A percentile compares a stretch with the other conserved stretches of the same genome.
Evolutionary conservation across 176 grass and related monocot genomes (phyloP).

Genomic region (Avena atlantica): DNA sequence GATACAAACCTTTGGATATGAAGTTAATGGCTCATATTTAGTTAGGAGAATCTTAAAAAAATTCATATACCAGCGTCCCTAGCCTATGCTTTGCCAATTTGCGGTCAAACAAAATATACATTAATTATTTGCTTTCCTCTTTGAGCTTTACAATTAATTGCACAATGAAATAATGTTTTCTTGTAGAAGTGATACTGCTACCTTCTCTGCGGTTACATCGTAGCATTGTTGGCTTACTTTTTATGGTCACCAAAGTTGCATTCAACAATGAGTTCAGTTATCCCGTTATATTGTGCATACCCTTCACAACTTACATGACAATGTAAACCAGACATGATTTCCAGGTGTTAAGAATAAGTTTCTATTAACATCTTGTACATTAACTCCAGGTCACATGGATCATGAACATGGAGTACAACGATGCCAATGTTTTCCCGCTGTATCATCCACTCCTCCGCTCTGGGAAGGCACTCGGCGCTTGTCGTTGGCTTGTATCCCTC

Average conservation of each 20-base stretch:
- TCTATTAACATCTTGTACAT: neutral
- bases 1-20: neutral
- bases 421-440: neutral
- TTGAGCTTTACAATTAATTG: neutral
- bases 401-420: slow-evolving; percentile 43
- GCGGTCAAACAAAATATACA: no score
- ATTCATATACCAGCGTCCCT: no score
- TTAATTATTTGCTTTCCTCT: no score
- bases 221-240: neutral
- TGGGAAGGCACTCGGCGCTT: slow-evolving; percentile 40
- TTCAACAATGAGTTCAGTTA: neutral
- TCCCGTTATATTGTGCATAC: neutral
- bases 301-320: neutral
- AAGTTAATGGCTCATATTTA: neutral
- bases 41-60: neutral
- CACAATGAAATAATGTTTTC: neutral
- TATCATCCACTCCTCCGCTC: slow-evolving; percentile 43
- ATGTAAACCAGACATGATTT: neutral
- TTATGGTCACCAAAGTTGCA: neutral
- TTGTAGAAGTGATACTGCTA: neutral
- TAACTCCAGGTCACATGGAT: slow-evolving; percentile 55
- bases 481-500: slow-evolving; percentile 9
- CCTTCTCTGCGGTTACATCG: neutral
- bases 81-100: no score
- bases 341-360: neutral